Percentiles rank a stretch among this genome's conserved stretches.
Evolutionary conservation across 176 grass and related monocot species (phyloP).

Genomic region (Aegilops sharonensis): DNA sequence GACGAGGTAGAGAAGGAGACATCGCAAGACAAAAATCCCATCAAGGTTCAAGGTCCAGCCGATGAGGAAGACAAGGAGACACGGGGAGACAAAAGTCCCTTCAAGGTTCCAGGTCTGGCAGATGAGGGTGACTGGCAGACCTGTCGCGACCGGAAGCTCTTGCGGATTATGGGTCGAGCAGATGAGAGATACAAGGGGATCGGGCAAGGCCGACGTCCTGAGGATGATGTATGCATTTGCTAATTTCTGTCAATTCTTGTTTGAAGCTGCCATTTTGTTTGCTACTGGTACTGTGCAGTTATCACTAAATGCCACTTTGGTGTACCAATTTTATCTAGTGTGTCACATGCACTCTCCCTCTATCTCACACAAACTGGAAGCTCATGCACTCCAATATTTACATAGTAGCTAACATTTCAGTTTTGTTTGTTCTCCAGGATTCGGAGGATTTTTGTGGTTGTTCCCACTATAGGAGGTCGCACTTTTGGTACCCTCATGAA

Average conservation of each 20-base stretch:
- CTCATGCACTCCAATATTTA: neutral
- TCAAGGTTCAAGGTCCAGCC: neutral
- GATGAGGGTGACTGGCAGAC: neutral
- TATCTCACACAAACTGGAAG: neutral
- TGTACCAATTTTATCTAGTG: conserved; percentile 1
- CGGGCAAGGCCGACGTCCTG: neutral
- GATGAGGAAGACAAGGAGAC: neutral
- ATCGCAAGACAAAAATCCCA: neutral
- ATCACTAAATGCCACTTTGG: neutral
- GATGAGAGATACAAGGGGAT: neutral
- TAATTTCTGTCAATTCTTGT: neutral
- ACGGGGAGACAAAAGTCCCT: neutral
- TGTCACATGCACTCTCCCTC: neutral
- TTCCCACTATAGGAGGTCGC: neutral
- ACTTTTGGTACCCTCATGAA: neutral
- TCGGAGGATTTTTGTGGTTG: neutral
- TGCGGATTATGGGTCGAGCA: neutral
- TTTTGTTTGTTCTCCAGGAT: conserved; percentile 18
- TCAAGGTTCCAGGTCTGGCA: neutral
- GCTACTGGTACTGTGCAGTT: neutral
- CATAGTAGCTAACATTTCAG: conserved; percentile 1
- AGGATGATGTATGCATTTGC: neutral
- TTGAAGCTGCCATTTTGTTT: neutral
- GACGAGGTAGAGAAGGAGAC: neutral
- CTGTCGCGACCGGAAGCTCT: neutral